phyloP scores from a whole-genome alignment of 2,329 filamentous ascomycete genomes.

The Cytospora piceae region DNA sequence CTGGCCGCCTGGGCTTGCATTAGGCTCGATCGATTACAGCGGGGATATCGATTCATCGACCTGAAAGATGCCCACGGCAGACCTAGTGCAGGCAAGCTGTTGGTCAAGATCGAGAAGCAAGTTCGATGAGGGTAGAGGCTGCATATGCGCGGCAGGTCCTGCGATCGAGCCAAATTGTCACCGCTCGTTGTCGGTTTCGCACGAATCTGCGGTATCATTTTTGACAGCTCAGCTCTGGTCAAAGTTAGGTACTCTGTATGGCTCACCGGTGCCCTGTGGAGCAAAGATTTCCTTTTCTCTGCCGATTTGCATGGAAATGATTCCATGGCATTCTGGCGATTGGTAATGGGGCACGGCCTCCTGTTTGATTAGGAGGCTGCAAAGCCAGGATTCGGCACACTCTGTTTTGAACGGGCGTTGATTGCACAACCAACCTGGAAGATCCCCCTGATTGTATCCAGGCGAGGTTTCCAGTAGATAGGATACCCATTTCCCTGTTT shows the following conservation, averaged over 20 bases:
- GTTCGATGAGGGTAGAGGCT: conserved; percentile 38
- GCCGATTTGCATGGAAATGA: neutral
- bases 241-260: conserved; percentile 3
- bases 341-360: neutral
- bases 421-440: neutral
- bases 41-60: conserved; percentile 58
- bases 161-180: neutral
- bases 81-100: conserved; percentile 50
- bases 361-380: conserved; percentile 1
- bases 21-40: conserved; percentile 59
- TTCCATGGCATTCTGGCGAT: neutral
- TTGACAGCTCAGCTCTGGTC: neutral
- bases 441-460: neutral
- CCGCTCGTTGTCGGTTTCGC: conserved; percentile 2
- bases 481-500: conserved; percentile 21
- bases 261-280: conserved; percentile 3
- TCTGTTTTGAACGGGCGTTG: conserved; percentile 8
- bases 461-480: conserved; percentile 16
- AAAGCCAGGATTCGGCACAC: conserved; percentile 11
- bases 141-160: neutral
- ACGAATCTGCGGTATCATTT: conserved; percentile 1
- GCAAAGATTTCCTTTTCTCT: conserved; percentile 3
- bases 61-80: conserved; percentile 52
- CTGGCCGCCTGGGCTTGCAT: conserved; percentile 62
- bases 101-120: conserved; percentile 57